Percentiles rank a stretch among this genome's conserved stretches.
phyloP scores from a whole-genome alignment of 192 early-diverging fungal genomes.

The Thamnidium elegans region DNA sequence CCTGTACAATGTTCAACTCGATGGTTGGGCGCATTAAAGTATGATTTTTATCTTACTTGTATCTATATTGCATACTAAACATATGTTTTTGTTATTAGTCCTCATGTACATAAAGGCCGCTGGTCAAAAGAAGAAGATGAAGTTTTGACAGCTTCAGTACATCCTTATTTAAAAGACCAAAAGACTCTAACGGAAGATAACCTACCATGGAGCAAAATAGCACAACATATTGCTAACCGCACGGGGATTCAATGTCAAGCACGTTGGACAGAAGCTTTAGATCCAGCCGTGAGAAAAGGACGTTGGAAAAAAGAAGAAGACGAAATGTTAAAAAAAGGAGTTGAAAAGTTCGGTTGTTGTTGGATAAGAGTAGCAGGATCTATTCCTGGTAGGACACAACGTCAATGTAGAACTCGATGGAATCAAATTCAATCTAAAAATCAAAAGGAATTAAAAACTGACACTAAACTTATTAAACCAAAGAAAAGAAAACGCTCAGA shows the following conservation, averaged over 20 bases:
- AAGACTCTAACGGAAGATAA: background rate
- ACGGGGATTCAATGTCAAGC: slow-evolving; percentile 58
- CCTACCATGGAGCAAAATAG: slow-evolving; percentile 41
- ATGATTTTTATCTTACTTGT: background rate
- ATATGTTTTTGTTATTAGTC: slow-evolving; percentile 2
- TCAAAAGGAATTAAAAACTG: slow-evolving; percentile 23
- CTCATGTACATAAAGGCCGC: slow-evolving; percentile 26
- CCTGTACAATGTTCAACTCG: slow-evolving; percentile 41
- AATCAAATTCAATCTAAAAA: slow-evolving; percentile 43
- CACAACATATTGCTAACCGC: slow-evolving; percentile 38
- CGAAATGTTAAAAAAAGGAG: slow-evolving; percentile 50
- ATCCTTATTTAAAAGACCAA: slow-evolving; percentile 3
- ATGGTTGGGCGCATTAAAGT: slow-evolving; percentile 39
- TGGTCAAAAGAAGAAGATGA: slow-evolving; percentile 31
- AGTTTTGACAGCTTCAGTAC: slow-evolving; percentile 12
- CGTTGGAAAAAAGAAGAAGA: slow-evolving; percentile 49
- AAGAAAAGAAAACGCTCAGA: background rate
- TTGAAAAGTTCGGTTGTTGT: slow-evolving; percentile 37
- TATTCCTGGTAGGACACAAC: slow-evolving; percentile 49
- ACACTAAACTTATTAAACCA: background rate
- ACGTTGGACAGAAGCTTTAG: slow-evolving; percentile 54
- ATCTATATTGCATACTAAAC: background rate
- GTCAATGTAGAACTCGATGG: slow-evolving; percentile 58
- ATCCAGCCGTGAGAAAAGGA: slow-evolving; percentile 50
- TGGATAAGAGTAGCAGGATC: slow-evolving; percentile 53